A percentile compares a stretch with the other conserved stretches of the same genome.
Conservation (phyloP, 2,329 filamentous ascomycete species). For the Diplodia seriata region DNA sequence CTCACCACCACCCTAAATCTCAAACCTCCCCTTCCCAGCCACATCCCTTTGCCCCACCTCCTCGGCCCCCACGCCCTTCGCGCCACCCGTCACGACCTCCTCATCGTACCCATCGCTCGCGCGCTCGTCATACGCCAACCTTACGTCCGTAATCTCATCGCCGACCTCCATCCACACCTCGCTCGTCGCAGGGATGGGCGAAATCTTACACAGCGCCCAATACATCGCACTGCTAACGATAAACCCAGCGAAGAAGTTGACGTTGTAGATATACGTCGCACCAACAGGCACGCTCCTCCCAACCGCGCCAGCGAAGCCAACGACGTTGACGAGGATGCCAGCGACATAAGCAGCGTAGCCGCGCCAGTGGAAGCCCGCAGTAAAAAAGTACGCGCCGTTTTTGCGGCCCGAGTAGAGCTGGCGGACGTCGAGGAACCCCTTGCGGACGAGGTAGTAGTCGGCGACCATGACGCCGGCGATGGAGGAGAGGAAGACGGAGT, state of each 20-base stretch:
- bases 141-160: conserved; percentile 58
- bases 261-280: conserved; percentile 83
- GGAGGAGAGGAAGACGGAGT: conserved; percentile 91
- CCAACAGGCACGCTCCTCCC: conserved; percentile 74
- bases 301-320: conserved; percentile 86
- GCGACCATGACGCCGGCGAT: conserved; percentile 90
- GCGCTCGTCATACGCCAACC: conserved; percentile 42
- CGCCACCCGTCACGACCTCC: conserved; percentile 28
- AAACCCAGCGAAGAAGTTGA: conserved; percentile 91
- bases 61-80: background rate
- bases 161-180: conserved; percentile 79
- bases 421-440: conserved; percentile 78
- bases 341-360: conserved; percentile 82
- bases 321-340: conserved; percentile 88
- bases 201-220: conserved; percentile 71
- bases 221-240: conserved; percentile 72
- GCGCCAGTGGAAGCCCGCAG: conserved; percentile 78
- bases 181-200: conserved; percentile 76
- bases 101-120: conserved; percentile 22
- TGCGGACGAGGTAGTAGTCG: conserved; percentile 88
- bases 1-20: background rate
- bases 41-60: background rate
- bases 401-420: conserved; percentile 78
- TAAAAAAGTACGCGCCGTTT: conserved; percentile 75
- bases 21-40: background rate